Evolutionary conservation across 192 early-diverging fungal species (phyloP).

Genomic region (Chytriomyces confervae): DNA sequence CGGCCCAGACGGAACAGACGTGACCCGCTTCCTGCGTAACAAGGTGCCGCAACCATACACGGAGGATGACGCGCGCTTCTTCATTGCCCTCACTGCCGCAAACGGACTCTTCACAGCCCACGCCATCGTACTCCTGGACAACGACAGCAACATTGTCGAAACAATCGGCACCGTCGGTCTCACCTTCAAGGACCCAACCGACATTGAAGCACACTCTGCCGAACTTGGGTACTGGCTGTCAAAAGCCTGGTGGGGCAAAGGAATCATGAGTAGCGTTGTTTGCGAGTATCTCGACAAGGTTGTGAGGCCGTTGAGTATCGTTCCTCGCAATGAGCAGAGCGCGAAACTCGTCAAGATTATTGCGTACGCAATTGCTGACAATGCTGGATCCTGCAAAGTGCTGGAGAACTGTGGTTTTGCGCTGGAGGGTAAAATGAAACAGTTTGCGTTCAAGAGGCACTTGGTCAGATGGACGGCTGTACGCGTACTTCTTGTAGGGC

Average conservation of each 20-base stretch:
- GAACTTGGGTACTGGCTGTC: conserved; percentile 28
- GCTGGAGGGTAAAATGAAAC: background rate
- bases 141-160: background rate
- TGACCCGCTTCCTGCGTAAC: conserved; percentile 18
- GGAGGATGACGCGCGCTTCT: background rate
- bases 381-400: background rate
- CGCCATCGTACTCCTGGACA: conserved; percentile 13
- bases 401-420: conserved; percentile 14
- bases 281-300: background rate
- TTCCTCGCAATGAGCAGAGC: background rate
- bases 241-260: conserved; percentile 2
- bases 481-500: too few relatives aligned
- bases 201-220: conserved; percentile 23
- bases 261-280: background rate
- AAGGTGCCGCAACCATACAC: conserved; percentile 23
- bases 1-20: background rate
- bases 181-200: conserved; percentile 28
- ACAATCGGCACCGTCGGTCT: conserved; percentile 19
- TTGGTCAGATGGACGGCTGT: too few relatives aligned
- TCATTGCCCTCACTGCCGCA: background rate
- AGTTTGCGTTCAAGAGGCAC: conserved; percentile 2
- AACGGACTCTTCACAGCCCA: conserved; percentile 11
- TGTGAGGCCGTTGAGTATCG: background rate
- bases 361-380: conserved; percentile 6
- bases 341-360: background rate